Percentiles rank a stretch among this genome's conserved stretches.
phyloP scores from a whole-genome alignment of 2,329 filamentous ascomycete genomes.

The Chaetomium olivaceum region DNA sequence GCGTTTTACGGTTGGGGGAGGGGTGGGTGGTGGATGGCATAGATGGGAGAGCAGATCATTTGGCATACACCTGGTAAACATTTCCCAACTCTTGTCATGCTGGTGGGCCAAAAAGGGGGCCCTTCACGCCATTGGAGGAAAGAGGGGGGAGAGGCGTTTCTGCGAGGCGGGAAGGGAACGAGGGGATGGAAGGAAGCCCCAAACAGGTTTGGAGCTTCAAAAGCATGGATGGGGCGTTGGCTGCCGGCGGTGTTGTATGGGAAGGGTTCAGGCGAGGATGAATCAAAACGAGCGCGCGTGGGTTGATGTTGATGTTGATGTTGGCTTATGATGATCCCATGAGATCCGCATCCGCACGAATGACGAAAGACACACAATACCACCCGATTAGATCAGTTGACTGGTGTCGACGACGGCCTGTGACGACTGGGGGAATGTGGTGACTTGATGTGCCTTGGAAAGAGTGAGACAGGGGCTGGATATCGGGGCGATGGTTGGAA shows the following conservation, averaged over 20 bases:
- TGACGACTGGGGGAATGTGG: slow-evolving; percentile 6
- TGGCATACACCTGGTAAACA: slow-evolving; percentile 18
- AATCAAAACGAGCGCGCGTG: background rate
- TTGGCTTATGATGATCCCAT: slow-evolving; percentile 6
- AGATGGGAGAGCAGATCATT: slow-evolving; percentile 27
- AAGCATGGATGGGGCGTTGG: slow-evolving; percentile 14
- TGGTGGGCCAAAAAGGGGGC: background rate
- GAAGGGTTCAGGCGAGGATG: background rate
- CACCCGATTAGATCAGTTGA: background rate
- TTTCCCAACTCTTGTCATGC: slow-evolving; percentile 13
- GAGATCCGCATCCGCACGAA: slow-evolving; percentile 7
- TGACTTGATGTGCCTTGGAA: slow-evolving; percentile 8
- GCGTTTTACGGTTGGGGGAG: slow-evolving; percentile 16
- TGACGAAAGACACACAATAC: background rate
- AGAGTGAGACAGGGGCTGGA: background rate
- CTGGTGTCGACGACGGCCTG: background rate
- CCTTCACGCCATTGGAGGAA: background rate
- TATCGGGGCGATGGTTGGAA: background rate
- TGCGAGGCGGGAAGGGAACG: background rate
- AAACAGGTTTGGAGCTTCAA: background rate
- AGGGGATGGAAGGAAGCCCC: background rate
- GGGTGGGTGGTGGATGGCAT: slow-evolving; percentile 17
- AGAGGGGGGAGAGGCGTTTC: background rate
- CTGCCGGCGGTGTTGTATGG: background rate
- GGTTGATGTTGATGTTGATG: background rate